Base-by-base conservation (phyloP, 768 basidiomycete genomes). In the Auriscalpium orientale region DNA sequence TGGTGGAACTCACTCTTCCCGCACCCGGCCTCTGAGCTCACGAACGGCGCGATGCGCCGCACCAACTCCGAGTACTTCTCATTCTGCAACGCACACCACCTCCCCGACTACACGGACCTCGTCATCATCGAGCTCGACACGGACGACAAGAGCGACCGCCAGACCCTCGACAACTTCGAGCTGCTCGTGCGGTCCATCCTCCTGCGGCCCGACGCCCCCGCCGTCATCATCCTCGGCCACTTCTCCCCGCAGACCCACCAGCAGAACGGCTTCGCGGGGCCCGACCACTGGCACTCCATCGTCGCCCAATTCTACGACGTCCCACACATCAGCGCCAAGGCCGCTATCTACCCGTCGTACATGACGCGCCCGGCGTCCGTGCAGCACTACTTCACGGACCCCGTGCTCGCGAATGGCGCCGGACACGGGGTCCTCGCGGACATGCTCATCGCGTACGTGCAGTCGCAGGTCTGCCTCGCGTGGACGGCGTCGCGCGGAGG, bases 1-100 rank as follows among this genome's bases (percentile, higher is more conserved):
- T 99, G 97, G 95, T 97, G 95, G 91, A 92, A 95, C 72, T 80
- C 77, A 53, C 82, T 98, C n/a, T 99, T 99, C 73, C 97, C 95
- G 0, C 92, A 99, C 70, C 95, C 95, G 0, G 95, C 94, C 2
- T 93, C 95, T 11, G 95, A 98, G 69, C 81, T 99, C 62, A 99
- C 95, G 28, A 99, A 99, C 70, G 95, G 95, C 37, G 95, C 95
- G 4, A 89, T 95, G 80, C 80, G 92, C 15, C 84, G 85, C 50
- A 94, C 95, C 20, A 87, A 89, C 70, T 93, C 94, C 1, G 87
- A 85, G 11, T 99, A 99, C 73, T 99, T 95, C 75, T 89, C 87
- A 9, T 98, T 85, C 74, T 99, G 95, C 77, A 89, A 84, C 63
- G 79, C 81, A 1, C 95, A 97, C 62, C 95, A 99, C 67, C 77